A percentile compares a stretch with the other conserved stretches of the same genome.
phyloP scores from a whole-genome alignment of 495 filamentous ascomycete species.

The Podospora pseudopauciseta region DNA sequence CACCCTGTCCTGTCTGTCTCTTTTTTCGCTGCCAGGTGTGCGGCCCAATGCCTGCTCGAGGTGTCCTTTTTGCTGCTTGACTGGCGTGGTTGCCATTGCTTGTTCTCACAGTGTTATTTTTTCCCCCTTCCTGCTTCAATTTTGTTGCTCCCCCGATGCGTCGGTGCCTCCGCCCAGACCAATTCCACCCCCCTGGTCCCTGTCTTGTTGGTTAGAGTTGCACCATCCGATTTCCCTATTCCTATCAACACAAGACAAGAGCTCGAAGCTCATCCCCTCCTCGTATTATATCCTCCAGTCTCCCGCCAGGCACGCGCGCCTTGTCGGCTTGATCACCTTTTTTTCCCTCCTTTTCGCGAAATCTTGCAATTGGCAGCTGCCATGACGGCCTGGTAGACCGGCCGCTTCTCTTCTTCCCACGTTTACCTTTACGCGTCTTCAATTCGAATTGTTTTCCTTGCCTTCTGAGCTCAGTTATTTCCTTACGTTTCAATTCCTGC shows the following conservation, averaged over 20 bases:
- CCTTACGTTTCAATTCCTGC: not conserved
- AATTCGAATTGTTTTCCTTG: slow-evolving; percentile 25
- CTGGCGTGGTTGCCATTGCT: not conserved
- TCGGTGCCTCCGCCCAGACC: slow-evolving; percentile 11
- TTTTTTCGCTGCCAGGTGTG: not conserved
- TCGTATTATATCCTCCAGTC: slow-evolving; percentile 19
- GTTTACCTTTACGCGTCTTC: slow-evolving; percentile 21
- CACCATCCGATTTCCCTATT: not conserved
- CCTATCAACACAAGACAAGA: not conserved
- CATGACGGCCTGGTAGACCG: slow-evolving; percentile 10
- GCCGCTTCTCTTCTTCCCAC: slow-evolving; percentile 17
- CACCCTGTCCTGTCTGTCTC: slow-evolving; percentile 9
- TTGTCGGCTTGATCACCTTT: slow-evolving; percentile 4
- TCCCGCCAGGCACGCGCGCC: slow-evolving; percentile 11
- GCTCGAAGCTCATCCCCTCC: not conserved
- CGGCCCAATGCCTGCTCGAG: not conserved
- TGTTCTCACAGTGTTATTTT: slow-evolving; percentile 13
- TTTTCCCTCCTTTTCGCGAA: slow-evolving; percentile 7
- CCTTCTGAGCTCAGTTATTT: not conserved
- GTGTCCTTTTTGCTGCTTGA: not conserved
- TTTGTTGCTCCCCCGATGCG: slow-evolving; percentile 21
- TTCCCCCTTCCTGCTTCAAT: slow-evolving; percentile 12
- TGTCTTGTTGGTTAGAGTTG: not conserved
- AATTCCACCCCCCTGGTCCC: not conserved
- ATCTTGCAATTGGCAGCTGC: slow-evolving; percentile 6